Evolutionary conservation across 164 flowering plant species (phyloP), one percentile per base, ranked within the genome.

Genomic region (Vitis riparia): DNA sequence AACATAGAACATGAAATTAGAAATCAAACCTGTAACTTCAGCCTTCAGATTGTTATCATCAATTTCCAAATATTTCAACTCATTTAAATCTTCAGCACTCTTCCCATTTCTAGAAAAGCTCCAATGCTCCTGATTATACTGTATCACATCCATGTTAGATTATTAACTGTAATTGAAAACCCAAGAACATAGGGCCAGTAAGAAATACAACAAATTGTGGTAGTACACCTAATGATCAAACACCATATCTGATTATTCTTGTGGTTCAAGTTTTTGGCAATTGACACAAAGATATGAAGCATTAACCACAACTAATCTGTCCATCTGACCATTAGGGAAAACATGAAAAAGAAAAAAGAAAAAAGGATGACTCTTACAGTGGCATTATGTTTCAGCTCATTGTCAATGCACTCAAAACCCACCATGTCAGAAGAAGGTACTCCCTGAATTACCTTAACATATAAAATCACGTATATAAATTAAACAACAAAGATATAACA

Each of bases 1-100:
- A 23, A 23, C 2, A 23, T 23, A 23, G 27, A 23, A 23, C 27
- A 23, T 23, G 27, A 23, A 23, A 23, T 1, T 23, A 23, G 27
- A 51, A 68, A 10, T 23, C 71, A 52, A 47, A 76, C 79, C 79
- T 72, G 69, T 51, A 16, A 9, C 68, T 29, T 71, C 69, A 16
- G 47, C 64, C 51, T 37, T 65, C 19, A 47, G n/a, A 69, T 10
- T 19, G 37, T 2, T 47, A 52, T 64, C 68, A 19, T 72, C 23
- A 5, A 13, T 51, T 56, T n/a, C 62, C 30, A 57, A 17, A 59
- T 11, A 52, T 29, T 49, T 37, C 11, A 63, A 52, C 16, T 52
- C 63, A 47, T 47, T 27, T 60, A 59, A 52, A 32, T 37, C 65
- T 51, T 76, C 67, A 48, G 32, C 37, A 29, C 11, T 12, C 12